phyloP scores from a whole-genome alignment of 768 basidiomycete species.

The Mrakia frigida region DNA sequence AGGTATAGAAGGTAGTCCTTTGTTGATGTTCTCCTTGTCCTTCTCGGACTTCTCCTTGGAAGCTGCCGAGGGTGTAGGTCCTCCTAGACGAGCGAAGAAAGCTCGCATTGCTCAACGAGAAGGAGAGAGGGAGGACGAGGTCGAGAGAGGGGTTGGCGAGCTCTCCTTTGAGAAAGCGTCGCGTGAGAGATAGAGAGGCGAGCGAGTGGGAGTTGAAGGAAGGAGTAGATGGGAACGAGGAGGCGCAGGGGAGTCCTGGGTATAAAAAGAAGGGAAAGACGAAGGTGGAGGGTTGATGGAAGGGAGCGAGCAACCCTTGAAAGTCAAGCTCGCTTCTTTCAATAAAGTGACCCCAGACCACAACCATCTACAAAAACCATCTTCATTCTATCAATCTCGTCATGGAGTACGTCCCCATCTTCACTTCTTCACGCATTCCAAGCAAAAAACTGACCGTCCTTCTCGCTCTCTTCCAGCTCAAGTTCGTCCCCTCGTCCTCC shows the following conservation, averaged over 20 bases:
- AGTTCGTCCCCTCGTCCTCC: not conserved
- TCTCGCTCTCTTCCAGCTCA: not conserved
- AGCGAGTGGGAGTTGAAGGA: not conserved
- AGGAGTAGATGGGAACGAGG: no score
- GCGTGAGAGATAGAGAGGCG: not conserved
- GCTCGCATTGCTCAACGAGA: conserved; percentile 12
- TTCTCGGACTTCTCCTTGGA: not conserved
- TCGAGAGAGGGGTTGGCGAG: not conserved
- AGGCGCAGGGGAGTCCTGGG: not conserved
- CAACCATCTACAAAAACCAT: not conserved
- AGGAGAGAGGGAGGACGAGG: not conserved
- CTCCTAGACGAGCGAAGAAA: conserved; percentile 28
- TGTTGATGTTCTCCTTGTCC: not conserved
- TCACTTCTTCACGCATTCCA: no score
- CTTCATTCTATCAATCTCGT: not conserved
- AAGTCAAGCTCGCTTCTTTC: not conserved
- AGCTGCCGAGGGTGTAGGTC: not conserved
- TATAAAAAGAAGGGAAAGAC: not conserved
- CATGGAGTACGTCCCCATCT: conserved; percentile 8
- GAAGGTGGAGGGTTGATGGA: not conserved
- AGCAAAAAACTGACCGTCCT: not conserved
- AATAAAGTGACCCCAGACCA: not conserved
- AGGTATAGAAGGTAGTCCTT: conserved; percentile 11
- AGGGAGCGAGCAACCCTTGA: not conserved
- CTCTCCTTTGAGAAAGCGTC: not conserved